phyloP scores from a whole-genome alignment of 1,284 basidiomycete genomes.

The Moniliella sp. region DNA sequence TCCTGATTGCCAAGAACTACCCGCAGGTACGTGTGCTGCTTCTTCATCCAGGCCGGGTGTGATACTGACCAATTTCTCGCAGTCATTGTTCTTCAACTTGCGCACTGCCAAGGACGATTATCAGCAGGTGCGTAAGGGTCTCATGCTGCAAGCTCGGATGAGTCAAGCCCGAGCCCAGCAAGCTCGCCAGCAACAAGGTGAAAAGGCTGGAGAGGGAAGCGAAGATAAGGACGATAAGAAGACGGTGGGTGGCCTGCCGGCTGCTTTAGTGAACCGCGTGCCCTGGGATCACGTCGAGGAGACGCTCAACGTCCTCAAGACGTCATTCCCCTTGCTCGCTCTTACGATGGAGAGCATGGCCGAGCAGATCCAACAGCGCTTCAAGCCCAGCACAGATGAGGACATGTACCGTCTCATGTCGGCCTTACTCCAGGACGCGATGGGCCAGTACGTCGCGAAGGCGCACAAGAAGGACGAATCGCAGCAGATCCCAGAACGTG shows the following conservation, averaged over 20 bases:
- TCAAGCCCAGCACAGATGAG: slow-evolving; percentile 77
- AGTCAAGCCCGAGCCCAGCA: slow-evolving; percentile 29
- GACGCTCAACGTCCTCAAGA: slow-evolving; percentile 79
- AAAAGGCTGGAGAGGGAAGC: slow-evolving; percentile 1
- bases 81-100: slow-evolving; percentile 87
- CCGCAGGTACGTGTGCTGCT: slow-evolving; percentile 48
- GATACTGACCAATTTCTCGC: neutral
- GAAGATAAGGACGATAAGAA: neutral
- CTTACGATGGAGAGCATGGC: slow-evolving; percentile 91
- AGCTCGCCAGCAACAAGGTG: slow-evolving; percentile 36
- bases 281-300: slow-evolving; percentile 85
- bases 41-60: slow-evolving; percentile 1
- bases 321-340: slow-evolving; percentile 79
- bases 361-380: slow-evolving; percentile 74
- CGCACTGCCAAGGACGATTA: slow-evolving; percentile 75
- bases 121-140: slow-evolving; percentile 35
- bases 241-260: slow-evolving; percentile 2
- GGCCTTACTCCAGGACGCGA: slow-evolving; percentile 51
- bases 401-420: slow-evolving; percentile 80
- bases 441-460: slow-evolving; percentile 34
- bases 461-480: slow-evolving; percentile 42
- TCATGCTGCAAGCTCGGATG: slow-evolving; percentile 19
- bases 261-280: slow-evolving; percentile 38
- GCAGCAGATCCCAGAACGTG: slow-evolving; percentile 47
- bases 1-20: slow-evolving; percentile 73